Base-by-base conservation (phyloP, 1,284 basidiomycete genomes). In the Puccinia hordei region DNA sequence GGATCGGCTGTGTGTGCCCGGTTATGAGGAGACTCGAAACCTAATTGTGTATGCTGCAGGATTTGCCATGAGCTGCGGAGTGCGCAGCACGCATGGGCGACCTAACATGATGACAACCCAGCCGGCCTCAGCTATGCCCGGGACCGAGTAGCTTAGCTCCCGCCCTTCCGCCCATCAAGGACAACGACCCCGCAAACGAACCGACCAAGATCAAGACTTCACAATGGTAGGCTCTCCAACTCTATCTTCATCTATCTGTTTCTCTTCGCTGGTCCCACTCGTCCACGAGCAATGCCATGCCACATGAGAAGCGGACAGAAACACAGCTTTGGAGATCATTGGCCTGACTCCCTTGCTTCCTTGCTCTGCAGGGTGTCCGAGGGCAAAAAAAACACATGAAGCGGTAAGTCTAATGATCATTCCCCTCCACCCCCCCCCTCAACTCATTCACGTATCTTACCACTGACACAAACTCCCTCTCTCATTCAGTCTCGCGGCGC, bases 311-410 rank as follows among this genome's bases (percentile, higher is more conserved):
- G 51, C 41, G 76, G 66, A 68, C 51, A 55, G 9, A 78, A 78
- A 78, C 49, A 80, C 33, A 59, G 77, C 77, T 35, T 65, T 80
- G 77, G 77, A 73, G 77, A 71, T 80, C 77, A 80, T 80, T 80
- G 77, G 77, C 77, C 77, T 80, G 77, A 80, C 77, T 80, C 77
- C 77, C 69, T 80, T 80, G 77, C 77, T 80, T 80, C 77, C 77
- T 73, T 73, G 77, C 77, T 73, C 51, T 61, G 77, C 77, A 80
- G 77, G 77, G 77, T 80, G 77, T 80, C 69, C 66, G 95, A 88
- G 96, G 96, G 91, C 96, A 96, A 84, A 96, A 94, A 92, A 98
- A 98, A 89, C 96, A 99, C 88, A 90, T 98, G 89, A 98, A 98
- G 91, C 93, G 96, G 77, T 80, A 46, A 51, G 77, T n/a, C 15